phyloP scores from a whole-genome alignment of 495 filamentous ascomycete genomes.

The Trichocladium antarcticum region DNA sequence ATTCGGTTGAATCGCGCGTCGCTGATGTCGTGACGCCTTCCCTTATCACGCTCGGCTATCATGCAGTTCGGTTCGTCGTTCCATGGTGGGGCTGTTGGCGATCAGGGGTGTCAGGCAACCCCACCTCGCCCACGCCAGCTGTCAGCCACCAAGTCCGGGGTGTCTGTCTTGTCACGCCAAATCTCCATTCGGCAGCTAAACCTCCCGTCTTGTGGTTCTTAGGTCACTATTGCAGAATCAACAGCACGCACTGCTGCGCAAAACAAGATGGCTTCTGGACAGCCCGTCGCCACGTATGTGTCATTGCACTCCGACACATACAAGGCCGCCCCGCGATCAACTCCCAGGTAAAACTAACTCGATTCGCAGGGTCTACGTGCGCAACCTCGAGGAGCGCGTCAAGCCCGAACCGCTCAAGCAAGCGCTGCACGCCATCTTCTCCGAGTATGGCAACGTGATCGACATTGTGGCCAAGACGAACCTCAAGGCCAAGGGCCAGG shows the following conservation, averaged over 20 bases:
- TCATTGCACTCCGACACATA: conserved; percentile 56
- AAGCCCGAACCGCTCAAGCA: conserved; percentile 69
- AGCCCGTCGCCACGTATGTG: conserved; percentile 49
- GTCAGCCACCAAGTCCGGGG: neutral
- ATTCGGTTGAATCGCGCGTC: neutral
- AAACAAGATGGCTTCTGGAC: conserved; percentile 29
- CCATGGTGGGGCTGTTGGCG: conserved; percentile 1
- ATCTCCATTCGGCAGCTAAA: too few relatives aligned
- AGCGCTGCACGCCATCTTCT: conserved; percentile 68
- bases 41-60: conserved; percentile 4
- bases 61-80: neutral
- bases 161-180: neutral
- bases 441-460: conserved; percentile 79
- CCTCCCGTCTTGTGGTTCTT: too few relatives aligned
- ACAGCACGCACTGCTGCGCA: neutral
- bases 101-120: neutral
- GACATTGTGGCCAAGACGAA: conserved; percentile 91
- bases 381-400: conserved; percentile 87
- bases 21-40: conserved; percentile 4
- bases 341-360: conserved; percentile 9
- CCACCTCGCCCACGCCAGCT: neutral
- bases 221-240: too few relatives aligned
- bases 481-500: conserved; percentile 87
- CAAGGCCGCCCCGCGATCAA: conserved; percentile 20
- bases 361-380: conserved; percentile 52